phyloP scores from a whole-genome alignment of 768 basidiomycete species.

The Lenzites betulinus region DNA sequence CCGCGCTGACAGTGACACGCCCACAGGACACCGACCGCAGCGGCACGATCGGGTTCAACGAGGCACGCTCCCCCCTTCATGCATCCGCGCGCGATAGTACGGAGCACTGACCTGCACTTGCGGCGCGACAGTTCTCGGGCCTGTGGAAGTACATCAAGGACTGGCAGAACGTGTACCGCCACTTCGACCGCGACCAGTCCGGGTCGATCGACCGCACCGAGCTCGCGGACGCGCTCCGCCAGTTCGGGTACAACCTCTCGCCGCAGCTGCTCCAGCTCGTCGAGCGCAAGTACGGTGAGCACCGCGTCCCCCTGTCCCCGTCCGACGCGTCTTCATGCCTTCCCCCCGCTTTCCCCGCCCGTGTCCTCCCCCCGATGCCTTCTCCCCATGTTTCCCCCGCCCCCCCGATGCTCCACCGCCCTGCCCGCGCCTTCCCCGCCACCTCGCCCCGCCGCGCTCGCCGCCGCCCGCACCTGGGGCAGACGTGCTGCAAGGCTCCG shows the following conservation, averaged over 20 bases:
- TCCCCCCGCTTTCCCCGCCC: background rate
- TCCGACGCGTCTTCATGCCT: background rate
- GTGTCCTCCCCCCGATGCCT: background rate
- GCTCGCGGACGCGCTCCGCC: constrained; percentile 64
- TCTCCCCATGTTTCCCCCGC: background rate
- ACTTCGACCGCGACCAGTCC: constrained; percentile 83
- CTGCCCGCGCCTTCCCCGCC: background rate
- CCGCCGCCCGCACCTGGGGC: constrained; percentile 40
- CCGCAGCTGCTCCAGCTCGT: constrained; percentile 67
- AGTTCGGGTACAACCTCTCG: constrained; percentile 78
- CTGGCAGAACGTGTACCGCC: constrained; percentile 83
- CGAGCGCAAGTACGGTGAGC: constrained; percentile 78
- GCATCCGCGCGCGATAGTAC: background rate
- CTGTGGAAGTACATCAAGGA: constrained; percentile 88
- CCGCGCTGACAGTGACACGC: background rate
- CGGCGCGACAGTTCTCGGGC: constrained; percentile 70
- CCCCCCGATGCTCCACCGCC: background rate
- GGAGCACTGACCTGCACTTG: too few relatives aligned
- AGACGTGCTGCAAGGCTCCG: constrained; percentile 58
- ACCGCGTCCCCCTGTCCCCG: background rate
- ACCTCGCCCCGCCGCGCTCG: constrained; percentile 9
- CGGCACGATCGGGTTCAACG: constrained; percentile 80
- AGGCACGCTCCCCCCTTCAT: constrained; percentile 44
- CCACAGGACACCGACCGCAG: constrained; percentile 66
- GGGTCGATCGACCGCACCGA: constrained; percentile 76